Evolutionary conservation across 805 yeast species (phyloP), one percentile per base, ranked within the genome.

Genomic region (Zygotorulaspora sp.): DNA sequence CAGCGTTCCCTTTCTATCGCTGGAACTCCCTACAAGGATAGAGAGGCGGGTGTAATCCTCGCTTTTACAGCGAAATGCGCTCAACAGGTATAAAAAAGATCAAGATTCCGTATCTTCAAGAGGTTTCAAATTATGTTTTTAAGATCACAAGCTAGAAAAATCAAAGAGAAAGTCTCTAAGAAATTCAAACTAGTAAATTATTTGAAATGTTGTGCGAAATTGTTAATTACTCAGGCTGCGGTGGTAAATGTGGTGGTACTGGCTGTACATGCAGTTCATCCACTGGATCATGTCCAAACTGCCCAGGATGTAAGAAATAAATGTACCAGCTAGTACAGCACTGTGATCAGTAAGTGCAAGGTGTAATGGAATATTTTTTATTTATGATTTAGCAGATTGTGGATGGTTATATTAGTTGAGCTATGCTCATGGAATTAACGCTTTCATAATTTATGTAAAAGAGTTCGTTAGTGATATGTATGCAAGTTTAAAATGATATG

Each of bases 231-330:
- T 43, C 43, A 5, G 40, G 40, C 28, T 41, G 40, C 16, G 36
- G 40, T 26, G 45, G 45, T 23, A 37, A 37, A 35, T 44, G 43
- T 23, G 41, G 45, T 25, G 44, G 43, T 18, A 42, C 47, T 23
- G 35, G 43, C 33, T 43, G 47, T 26, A 25, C 30, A n/a, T 40
- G 45, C 22, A 32, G 44, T 18, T 30, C 45, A 16, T 19, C 42
- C 19, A 29, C 49, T 18, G 43, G 47, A 19, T 22, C 38, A 12
- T 40, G 47, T 30, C 31, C 45, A 30, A 37, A 18, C 36, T 39
- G 49, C 37, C 34, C 41, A 21, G 38, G 44, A 22, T 35, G 44
- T 40, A 41, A 41, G 41, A 36, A 37, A 41, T 41, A n/a, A n/a
- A n/a, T n/a, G n/a, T n/a, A n/a, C n/a, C n/a, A n/a, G n/a, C n/a